These are phyloP conservation scores for Collybiopsis luxurians DNA, from an alignment of 768 basidiomycete genomes.

Conservation along the genomic window DNA sequence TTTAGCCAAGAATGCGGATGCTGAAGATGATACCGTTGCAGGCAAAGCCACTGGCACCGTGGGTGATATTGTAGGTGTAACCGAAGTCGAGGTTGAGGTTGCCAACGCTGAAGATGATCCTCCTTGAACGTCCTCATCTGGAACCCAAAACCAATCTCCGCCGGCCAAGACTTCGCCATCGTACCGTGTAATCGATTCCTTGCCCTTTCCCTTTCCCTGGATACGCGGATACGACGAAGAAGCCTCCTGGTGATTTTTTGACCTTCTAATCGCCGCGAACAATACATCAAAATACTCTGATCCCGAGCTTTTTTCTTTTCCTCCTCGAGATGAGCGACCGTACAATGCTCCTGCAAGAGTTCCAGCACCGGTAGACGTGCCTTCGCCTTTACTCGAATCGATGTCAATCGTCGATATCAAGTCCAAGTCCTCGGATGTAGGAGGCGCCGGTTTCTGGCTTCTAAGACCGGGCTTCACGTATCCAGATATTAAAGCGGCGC, in stretches of 20 bases:
- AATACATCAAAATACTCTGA: slow-evolving; percentile 9
- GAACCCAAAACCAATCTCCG: slow-evolving; percentile 22
- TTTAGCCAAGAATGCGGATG: slow-evolving; percentile 2
- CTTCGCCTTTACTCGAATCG: slow-evolving; percentile 3
- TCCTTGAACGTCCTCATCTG: slow-evolving; percentile 12
- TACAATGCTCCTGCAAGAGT: background rate
- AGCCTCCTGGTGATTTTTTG: slow-evolving; percentile 11
- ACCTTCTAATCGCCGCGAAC: background rate
- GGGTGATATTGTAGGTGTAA: slow-evolving; percentile 19
- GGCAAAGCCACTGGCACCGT: background rate
- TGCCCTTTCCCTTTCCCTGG: slow-evolving; percentile 63
- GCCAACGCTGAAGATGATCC: slow-evolving; percentile 16
- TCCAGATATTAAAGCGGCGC: background rate
- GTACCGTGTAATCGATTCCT: slow-evolving; percentile 51
- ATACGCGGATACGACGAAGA: slow-evolving; percentile 39
- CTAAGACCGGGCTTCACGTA: background rate
- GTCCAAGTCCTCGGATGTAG: background rate
- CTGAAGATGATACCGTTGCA: background rate
- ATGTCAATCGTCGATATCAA: background rate
- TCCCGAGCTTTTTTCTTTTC: background rate
- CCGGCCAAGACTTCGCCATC: slow-evolving; percentile 53
- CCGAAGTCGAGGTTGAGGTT: slow-evolving; percentile 8
- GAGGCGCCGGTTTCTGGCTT: background rate
- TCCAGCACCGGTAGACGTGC: slow-evolving; percentile 4
- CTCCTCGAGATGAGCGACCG: background rate